Evolutionary conservation across 257 asterid species (phyloP).

Genomic region (Przewalskia tangutica): DNA sequence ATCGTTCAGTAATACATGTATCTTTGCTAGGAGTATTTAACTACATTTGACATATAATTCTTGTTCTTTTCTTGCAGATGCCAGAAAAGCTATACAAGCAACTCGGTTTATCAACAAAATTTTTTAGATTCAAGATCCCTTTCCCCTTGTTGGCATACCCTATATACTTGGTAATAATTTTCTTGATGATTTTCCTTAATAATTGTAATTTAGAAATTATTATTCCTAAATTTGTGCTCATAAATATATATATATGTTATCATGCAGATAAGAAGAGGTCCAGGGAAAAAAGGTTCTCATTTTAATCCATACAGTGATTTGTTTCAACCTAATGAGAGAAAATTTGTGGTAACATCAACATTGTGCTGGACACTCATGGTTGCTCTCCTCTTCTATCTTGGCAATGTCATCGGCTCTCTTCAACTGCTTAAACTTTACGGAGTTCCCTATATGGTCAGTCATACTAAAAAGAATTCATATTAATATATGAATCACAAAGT

Average conservation of each 20-base stretch:
- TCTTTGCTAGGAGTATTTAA: too few species aligned
- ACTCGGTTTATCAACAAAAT: slow-evolving; percentile 22
- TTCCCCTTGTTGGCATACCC: slow-evolving; percentile 40
- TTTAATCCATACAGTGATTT: slow-evolving; percentile 67
- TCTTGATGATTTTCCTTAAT: too few species aligned
- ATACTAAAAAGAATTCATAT: too few species aligned
- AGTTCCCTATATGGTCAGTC: slow-evolving; percentile 59
- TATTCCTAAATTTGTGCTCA: neutral
- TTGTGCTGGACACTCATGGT: slow-evolving; percentile 65
- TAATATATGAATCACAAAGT: too few species aligned
- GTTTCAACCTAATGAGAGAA: slow-evolving; percentile 57
- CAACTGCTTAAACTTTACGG: slow-evolving; percentile 54
- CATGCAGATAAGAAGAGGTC: slow-evolving; percentile 63
- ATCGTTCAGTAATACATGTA: too few species aligned
- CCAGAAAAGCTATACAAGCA: slow-evolving; percentile 27
- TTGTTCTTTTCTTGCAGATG: slow-evolving; percentile 8
- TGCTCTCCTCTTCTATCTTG: slow-evolving; percentile 31
- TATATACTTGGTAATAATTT: slow-evolving; percentile 23
- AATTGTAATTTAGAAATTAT: too few species aligned
- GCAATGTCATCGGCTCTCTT: slow-evolving; percentile 33
- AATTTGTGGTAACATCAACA: slow-evolving; percentile 48
- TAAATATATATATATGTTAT: too few species aligned
- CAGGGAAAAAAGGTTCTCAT: slow-evolving; percentile 92
- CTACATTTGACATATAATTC: too few species aligned
- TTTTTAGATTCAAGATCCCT: slow-evolving; percentile 32